Evolutionary conservation across 2,329 filamentous ascomycete species (phyloP).

Genomic region (Thermoascus crustaceus): DNA sequence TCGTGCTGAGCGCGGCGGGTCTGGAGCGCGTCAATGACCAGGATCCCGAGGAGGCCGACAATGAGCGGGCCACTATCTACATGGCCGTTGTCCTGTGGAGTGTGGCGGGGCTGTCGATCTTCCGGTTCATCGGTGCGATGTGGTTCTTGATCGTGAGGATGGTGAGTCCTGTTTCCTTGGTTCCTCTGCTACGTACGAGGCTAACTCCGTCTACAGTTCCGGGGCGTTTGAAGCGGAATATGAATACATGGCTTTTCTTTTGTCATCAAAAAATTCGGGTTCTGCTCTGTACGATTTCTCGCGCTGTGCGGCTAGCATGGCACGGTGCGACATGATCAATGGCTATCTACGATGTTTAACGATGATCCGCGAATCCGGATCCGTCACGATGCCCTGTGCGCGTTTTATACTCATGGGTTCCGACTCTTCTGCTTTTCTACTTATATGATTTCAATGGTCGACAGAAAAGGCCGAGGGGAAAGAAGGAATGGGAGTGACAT

Average conservation of each 20-base stretch:
- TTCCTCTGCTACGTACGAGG: slow-evolving; percentile 1
- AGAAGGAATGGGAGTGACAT: no score
- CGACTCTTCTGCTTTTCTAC: no score
- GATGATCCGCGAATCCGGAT: no score
- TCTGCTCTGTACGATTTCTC: background rate
- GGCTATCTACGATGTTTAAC: no score
- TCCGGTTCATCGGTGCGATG: slow-evolving; percentile 79
- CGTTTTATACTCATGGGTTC: no score
- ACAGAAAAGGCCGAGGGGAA: no score
- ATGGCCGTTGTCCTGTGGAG: slow-evolving; percentile 82
- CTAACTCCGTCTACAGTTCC: slow-evolving; percentile 39
- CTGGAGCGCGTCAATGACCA: slow-evolving; percentile 55
- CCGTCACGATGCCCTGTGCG: background rate
- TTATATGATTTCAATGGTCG: no score
- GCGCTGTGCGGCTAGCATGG: background rate
- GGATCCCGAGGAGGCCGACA: slow-evolving; percentile 37
- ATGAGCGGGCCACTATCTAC: slow-evolving; percentile 65
- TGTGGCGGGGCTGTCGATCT: slow-evolving; percentile 72
- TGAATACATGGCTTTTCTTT: background rate
- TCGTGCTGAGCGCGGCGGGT: slow-evolving; percentile 80
- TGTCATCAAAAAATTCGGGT: no score
- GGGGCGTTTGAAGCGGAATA: slow-evolving; percentile 37
- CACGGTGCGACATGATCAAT: slow-evolving; percentile 1
- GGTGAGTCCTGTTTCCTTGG: slow-evolving; percentile 48
- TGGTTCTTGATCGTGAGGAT: slow-evolving; percentile 89